phyloP scores from a whole-genome alignment of 192 early-diverging fungal genomes.

The Cetraspora pellucida region DNA sequence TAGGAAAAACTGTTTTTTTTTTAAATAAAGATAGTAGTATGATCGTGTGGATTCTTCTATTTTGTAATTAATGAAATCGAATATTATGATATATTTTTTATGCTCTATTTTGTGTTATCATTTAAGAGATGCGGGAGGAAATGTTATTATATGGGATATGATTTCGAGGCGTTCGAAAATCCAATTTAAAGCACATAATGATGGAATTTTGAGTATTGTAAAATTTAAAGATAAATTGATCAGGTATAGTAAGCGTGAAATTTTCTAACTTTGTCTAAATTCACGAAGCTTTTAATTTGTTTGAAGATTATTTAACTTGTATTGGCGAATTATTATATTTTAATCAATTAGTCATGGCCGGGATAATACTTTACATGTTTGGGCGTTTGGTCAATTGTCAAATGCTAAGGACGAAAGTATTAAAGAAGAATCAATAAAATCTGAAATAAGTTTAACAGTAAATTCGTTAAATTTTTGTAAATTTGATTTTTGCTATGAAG shows the following conservation, averaged over 20 bases:
- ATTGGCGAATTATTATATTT: no score
- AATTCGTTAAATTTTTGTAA: constrained; percentile 49
- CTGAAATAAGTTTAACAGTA: constrained; percentile 37
- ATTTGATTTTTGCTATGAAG: constrained; percentile 35
- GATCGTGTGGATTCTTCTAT: constrained; percentile 22
- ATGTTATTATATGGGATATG: constrained; percentile 23
- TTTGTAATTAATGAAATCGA: not conserved
- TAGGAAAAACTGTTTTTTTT: constrained; percentile 36
- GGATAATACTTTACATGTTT: constrained; percentile 45
- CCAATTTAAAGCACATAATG: constrained; percentile 28
- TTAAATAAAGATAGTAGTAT: not conserved
- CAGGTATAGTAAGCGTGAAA: not conserved
- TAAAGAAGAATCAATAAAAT: constrained; percentile 8
- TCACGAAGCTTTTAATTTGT: no score
- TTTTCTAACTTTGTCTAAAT: no score
- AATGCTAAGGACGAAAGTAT: not conserved
- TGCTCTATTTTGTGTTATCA: not conserved
- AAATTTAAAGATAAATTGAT: constrained; percentile 18
- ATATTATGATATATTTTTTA: not conserved
- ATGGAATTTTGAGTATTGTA: constrained; percentile 12
- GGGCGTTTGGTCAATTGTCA: constrained; percentile 37
- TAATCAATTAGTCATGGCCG: constrained; percentile 42
- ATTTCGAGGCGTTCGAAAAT: not conserved
- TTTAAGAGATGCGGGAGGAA: constrained; percentile 11
- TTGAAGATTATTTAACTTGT: no score